Conservation (phyloP, 139 green algal species). For the Chlorella sp. region DNA sequence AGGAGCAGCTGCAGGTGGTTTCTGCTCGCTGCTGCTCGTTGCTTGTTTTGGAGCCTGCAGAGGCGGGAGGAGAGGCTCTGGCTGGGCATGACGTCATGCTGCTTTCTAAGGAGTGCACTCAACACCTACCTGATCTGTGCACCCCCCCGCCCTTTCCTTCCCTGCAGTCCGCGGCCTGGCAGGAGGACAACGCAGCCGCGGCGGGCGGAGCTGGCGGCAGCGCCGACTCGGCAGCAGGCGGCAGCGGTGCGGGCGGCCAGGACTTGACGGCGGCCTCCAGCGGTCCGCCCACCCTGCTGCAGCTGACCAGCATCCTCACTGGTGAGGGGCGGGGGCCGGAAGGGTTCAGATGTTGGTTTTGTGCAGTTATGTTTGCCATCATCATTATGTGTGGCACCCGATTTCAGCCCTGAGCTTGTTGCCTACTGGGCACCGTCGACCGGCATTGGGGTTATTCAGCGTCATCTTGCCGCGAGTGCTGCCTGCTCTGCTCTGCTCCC, state of each 20-base stretch:
- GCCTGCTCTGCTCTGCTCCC: background rate
- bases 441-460: no score
- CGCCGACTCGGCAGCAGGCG: background rate
- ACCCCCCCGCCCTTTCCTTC: background rate
- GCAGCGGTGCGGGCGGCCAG: background rate
- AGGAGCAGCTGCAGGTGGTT: constrained; percentile 44
- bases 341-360: no score
- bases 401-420: no score
- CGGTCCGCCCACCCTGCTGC: constrained; percentile 31
- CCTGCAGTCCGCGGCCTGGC: constrained; percentile 9
- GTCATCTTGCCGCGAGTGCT: no score
- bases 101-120: background rate
- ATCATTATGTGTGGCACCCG: no score
- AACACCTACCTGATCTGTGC: background rate
- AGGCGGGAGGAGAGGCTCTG: background rate
- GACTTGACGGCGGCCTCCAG: background rate
- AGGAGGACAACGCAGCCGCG: background rate
- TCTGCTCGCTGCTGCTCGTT: background rate
- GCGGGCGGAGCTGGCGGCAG: background rate
- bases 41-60: no score
- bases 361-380: no score
- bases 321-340: background rate
- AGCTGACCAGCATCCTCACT: constrained; percentile 25
- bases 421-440: no score
- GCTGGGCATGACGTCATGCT: background rate